Evolutionary conservation across 495 filamentous ascomycete species (phyloP), one percentile per base, ranked within the genome.

Genomic region (Trichoderma virens): DNA sequence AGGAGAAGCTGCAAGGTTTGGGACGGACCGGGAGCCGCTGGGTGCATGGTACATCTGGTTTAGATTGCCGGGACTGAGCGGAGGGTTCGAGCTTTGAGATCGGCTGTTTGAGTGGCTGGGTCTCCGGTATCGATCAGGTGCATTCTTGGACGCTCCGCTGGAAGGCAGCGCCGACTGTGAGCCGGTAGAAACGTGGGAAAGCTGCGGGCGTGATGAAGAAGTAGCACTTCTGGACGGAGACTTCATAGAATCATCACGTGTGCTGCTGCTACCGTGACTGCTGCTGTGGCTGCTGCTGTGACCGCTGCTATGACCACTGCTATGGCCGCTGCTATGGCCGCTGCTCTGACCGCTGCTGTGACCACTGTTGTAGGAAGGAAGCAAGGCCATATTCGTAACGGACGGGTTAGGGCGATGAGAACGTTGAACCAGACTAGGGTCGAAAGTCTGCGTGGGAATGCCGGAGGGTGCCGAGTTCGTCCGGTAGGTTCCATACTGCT

Each of bases 401-500:
- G 88, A 88, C 71, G 80, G 78, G 72, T 85, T 82, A 73, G 83
- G 79, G 72, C 80, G 75, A 74, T 90, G 83, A 61, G 83, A 79
- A 65, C 79, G 77, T 65, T 82, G 76, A 64, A 78, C 78, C 8
- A 56, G 23, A 51, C 79, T 76, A 61, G 74, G 73, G 60, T 80
- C 81, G 61, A 76, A 73, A 43, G 81, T 71, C 66, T 80, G 78
- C 47, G 82, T 83, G 7, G 81, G 77, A 56, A 56, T 56, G 11
- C 81, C 80, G 41, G 88, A 84, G 45, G 88, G 82, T 38, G 90
- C 88, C 27, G 82, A 83, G 7, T 88, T 82, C 67, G 88, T 84
- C 70, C 84, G 85, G 43, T 92, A 88, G 51, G 83, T 80, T 27
- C 87, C 84, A 62, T 87, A 80, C 72, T 90, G 84, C 68, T 88